Evolutionary conservation across 169 alveolate species (phyloP).

Genomic region (Eimeria falciformis): DNA sequence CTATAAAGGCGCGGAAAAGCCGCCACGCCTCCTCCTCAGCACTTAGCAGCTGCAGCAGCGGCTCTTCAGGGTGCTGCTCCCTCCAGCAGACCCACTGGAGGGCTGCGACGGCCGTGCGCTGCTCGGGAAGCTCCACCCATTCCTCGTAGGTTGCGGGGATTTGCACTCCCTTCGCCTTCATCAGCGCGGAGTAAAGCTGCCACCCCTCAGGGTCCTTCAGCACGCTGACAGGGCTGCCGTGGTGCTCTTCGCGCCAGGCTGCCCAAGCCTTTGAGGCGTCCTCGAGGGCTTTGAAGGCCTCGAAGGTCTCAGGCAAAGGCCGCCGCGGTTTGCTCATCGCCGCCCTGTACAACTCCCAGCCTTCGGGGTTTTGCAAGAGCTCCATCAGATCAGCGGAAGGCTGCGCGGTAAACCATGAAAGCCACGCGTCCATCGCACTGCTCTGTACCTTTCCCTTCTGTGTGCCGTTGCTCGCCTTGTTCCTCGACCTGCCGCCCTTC

Average conservation of each 20-base stretch:
- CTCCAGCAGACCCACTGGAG: slow-evolving; percentile 63
- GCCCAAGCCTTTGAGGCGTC: slow-evolving; percentile 70
- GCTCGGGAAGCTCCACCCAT: slow-evolving; percentile 74
- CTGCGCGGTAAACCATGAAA: slow-evolving; percentile 55
- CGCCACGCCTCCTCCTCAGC: slow-evolving; percentile 70
- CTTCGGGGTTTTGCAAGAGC: slow-evolving; percentile 60
- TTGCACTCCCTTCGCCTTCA: slow-evolving; percentile 45
- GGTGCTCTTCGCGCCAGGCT: slow-evolving; percentile 76
- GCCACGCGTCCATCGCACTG: slow-evolving; percentile 72
- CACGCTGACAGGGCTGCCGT: slow-evolving; percentile 58
- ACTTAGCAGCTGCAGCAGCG: slow-evolving; percentile 29
- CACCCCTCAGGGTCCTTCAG: slow-evolving; percentile 62
- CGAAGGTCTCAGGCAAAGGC: slow-evolving; percentile 66
- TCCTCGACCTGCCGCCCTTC: neutral
- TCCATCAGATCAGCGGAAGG: slow-evolving; percentile 39
- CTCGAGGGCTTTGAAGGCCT: slow-evolving; percentile 58
- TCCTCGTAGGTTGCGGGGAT: slow-evolving; percentile 72
- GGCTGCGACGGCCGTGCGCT: slow-evolving; percentile 63
- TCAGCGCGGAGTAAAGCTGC: slow-evolving; percentile 58
- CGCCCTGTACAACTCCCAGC: slow-evolving; percentile 74
- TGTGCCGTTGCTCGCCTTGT: neutral
- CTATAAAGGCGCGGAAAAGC: slow-evolving; percentile 52
- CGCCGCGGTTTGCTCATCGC: slow-evolving; percentile 65
- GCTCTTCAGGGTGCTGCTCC: slow-evolving; percentile 55
- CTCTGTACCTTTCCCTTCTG: slow-evolving; percentile 55